Conservation (phyloP, 352 stramenopile genomes). For the Globisporangium apiculatum region DNA sequence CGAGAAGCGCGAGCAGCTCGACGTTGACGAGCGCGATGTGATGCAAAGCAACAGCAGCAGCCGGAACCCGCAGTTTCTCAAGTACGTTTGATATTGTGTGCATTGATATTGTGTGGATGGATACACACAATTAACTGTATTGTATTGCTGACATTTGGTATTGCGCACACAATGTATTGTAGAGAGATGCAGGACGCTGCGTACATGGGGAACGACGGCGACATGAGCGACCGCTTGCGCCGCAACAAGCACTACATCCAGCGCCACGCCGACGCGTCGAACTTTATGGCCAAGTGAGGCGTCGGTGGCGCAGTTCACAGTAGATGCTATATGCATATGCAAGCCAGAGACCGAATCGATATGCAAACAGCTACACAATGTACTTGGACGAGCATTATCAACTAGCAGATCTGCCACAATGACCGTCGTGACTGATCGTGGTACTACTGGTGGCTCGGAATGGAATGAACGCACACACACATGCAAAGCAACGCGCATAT, state of each 20-base stretch:
- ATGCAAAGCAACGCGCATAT: too few species aligned
- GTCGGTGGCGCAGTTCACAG: too few species aligned
- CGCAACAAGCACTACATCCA: constrained; percentile 86
- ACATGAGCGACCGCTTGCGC: constrained; percentile 66
- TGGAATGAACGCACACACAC: too few species aligned
- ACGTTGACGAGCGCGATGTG: constrained; percentile 45
- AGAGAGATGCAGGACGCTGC: constrained; percentile 67
- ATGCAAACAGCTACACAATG: not conserved
- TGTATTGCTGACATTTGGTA: not conserved
- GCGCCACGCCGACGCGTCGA: constrained; percentile 59
- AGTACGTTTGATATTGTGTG: constrained; percentile 28
- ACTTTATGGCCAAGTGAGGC: constrained; percentile 70
- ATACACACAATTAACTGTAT: not conserved
- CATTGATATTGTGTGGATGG: constrained; percentile 1
- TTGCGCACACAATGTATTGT: not conserved
- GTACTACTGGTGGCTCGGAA: too few species aligned
- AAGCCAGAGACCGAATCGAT: not conserved
- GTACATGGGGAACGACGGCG: constrained; percentile 56
- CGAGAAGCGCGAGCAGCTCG: constrained; percentile 45
- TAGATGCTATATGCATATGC: not conserved
- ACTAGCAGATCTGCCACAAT: too few species aligned
- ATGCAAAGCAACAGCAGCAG: not conserved
- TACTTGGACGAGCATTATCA: not conserved
- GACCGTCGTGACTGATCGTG: too few species aligned
- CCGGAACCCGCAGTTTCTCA: constrained; percentile 70